Percentiles rank a stretch among this genome's conserved stretches.
These are phyloP conservation scores for Cystofilobasidium macerans DNA, from an alignment of 768 basidiomycete species.

Conservation along the genomic window DNA sequence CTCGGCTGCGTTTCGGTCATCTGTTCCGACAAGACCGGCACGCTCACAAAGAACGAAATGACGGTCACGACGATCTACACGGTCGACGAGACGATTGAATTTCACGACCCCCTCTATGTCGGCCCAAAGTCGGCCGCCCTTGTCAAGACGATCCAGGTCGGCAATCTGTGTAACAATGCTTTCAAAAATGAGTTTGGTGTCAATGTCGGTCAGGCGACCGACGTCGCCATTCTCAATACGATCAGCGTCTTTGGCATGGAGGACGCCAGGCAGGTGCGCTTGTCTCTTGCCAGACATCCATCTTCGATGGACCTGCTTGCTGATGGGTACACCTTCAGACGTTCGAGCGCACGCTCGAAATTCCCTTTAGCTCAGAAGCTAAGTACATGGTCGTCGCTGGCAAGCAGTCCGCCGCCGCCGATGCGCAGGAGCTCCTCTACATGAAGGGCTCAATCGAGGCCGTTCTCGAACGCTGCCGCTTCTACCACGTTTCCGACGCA, in stretches of 20 bases:
- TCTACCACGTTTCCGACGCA: constrained; percentile 80
- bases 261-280: constrained; percentile 60
- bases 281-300: neutral
- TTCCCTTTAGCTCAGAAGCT: constrained; percentile 82
- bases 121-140: constrained; percentile 53
- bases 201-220: constrained; percentile 79
- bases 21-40: constrained; percentile 95
- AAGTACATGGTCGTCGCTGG: constrained; percentile 91
- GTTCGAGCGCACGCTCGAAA: constrained; percentile 48
- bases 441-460: constrained; percentile 86
- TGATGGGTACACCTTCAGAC: too few relatives aligned
- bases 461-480: constrained; percentile 72
- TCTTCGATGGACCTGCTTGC: too few relatives aligned
- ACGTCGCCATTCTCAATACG: constrained; percentile 80
- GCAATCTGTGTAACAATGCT: constrained; percentile 83
- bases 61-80: constrained; percentile 80
- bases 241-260: constrained; percentile 53
- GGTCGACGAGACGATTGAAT: constrained; percentile 64
- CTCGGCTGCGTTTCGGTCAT: constrained; percentile 93
- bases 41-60: constrained; percentile 90
- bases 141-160: constrained; percentile 64
- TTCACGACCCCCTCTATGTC: constrained; percentile 45
- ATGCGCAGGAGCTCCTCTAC: constrained; percentile 65
- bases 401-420: constrained; percentile 43
- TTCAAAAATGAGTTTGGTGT: constrained; percentile 59